Base-by-base conservation (phyloP, 257 asterid species). In the Osmanthus fragrans region DNA sequence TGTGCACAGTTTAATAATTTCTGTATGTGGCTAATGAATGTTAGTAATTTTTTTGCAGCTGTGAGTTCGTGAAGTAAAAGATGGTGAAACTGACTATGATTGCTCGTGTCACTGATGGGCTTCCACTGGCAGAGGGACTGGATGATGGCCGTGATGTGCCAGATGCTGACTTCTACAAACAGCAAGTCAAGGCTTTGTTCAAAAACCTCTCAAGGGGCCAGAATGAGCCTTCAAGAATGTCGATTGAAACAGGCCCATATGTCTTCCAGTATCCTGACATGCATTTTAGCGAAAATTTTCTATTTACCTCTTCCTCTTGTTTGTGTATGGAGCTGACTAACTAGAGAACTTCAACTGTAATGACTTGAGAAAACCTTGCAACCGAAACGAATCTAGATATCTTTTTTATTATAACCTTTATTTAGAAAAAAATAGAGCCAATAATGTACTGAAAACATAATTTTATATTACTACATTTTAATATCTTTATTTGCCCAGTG, bases 21-120 rank as follows among this genome's bases (percentile, higher is more conserved):
- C 16, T 64, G 69, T 63, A 7, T 42, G 33, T 10, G 69, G 47
- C 72, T 69, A 60, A 64, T 15, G 73, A 40, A 73, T 32, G 58
- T 78, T 73, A 7, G 23, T 80, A 21, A 76, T 21, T 72, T 0
- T 73, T 65, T 70, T 71, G 30, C 27, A 87, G 92, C 78, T 73
- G 83, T 81, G 86, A 84, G 86, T 82, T 84, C 77, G 64, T 77
- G 71, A 77, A 47, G 60, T 65, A 82, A 86, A 40, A 84, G 78
- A 92, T 94, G 99, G 97, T 94, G 87, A 94, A 94, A 78, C 80
- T 94, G 84, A 94, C 97, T 13, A 83, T 94, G 99, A 90, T 94
- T 82, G 97, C 97, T 81, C 97, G 97, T 83, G 95, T 94, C 71
- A 92, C 96, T 72, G 99, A 94, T 86, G 99, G 99, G 76, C 96